Evolutionary conservation across 2,329 filamentous ascomycete species (phyloP).

Genomic region (Hypomyces perniciosus): DNA sequence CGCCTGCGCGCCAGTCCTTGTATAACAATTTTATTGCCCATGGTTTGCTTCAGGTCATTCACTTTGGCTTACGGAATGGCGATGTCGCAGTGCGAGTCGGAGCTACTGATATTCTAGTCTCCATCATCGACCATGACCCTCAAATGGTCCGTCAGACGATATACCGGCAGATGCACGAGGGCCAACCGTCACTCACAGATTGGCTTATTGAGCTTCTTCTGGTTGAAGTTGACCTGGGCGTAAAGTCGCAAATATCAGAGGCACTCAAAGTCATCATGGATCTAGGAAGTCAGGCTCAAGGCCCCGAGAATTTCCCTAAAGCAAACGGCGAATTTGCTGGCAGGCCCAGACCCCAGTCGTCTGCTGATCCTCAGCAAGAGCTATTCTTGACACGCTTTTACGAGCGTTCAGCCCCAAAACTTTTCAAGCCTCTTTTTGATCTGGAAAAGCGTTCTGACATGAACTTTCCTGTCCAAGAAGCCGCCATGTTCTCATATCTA

Average conservation of each 20-base stretch:
- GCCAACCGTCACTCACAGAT: conserved; percentile 79
- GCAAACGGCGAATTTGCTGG: conserved; percentile 61
- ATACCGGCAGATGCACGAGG: conserved; percentile 85
- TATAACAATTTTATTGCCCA: conserved; percentile 87
- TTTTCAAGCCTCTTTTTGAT: conserved; percentile 82
- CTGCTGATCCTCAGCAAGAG: conserved; percentile 68
- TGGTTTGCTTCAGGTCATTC: conserved; percentile 83
- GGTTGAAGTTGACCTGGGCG: conserved; percentile 85
- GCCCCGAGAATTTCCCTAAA: conserved; percentile 53
- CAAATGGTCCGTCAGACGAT: conserved; percentile 91
- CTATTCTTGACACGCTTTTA: conserved; percentile 85
- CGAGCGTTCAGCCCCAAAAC: conserved; percentile 72
- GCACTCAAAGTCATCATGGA: conserved; percentile 91
- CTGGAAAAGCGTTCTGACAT: conserved; percentile 65
- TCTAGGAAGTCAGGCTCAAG: conserved; percentile 45
- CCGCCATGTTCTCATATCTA: conserved; percentile 84
- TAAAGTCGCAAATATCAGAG: conserved; percentile 93
- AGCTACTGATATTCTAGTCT: conserved; percentile 87
- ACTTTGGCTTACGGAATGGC: conserved; percentile 79
- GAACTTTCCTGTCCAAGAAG: conserved; percentile 72
- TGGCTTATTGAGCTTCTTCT: conserved; percentile 87
- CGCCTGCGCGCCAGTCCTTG: conserved; percentile 69
- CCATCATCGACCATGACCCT: conserved; percentile 92
- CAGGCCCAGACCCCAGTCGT: conserved; percentile 51
- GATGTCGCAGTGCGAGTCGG: conserved; percentile 84